These are phyloP conservation scores for Alternaria sp. DNA, from an alignment of 2,329 filamentous ascomycete genomes.

Conservation along the genomic window DNA sequence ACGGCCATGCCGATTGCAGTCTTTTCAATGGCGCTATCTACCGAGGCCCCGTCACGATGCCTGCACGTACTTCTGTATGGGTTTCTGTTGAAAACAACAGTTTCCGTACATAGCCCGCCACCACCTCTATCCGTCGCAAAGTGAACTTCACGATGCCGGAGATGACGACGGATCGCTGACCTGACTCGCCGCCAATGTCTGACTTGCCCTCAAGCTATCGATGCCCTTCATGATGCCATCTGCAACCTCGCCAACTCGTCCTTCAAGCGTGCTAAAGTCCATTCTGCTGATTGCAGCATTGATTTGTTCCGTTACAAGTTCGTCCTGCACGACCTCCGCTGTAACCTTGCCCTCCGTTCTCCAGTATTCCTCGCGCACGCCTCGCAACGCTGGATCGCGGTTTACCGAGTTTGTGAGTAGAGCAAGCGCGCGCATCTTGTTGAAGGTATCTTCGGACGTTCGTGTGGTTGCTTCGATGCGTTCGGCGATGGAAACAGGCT, in stretches of 20 bases:
- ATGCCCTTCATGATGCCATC: conserved; percentile 45
- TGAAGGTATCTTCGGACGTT: conserved; percentile 64
- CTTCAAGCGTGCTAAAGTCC: conserved; percentile 66
- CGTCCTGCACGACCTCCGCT: conserved; percentile 78
- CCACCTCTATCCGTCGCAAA: conserved; percentile 34
- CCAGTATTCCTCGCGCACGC: conserved; percentile 77
- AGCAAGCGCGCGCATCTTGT: conserved; percentile 73
- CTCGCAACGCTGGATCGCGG: conserved; percentile 74
- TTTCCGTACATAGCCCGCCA: conserved; percentile 27
- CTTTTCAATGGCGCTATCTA: conserved; percentile 4
- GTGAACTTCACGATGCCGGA: conserved; percentile 4
- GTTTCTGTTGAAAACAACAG: too few species aligned
- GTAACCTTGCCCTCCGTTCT: conserved; percentile 74
- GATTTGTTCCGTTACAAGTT: conserved; percentile 74
- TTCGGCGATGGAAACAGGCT: conserved; percentile 66
- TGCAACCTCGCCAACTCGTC: conserved; percentile 64
- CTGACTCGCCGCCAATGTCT: conserved; percentile 9
- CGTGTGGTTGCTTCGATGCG: conserved; percentile 68
- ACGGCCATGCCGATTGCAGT: conserved; percentile 14
- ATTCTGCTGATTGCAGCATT: conserved; percentile 71
- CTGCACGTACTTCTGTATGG: conserved; percentile 15
- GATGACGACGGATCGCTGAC: not conserved
- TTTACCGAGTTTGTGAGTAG: conserved; percentile 81
- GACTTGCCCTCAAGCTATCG: conserved; percentile 27
- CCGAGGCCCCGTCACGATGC: conserved; percentile 12